Base-by-base conservation (phyloP, 495 filamentous ascomycete species). In the Recurvomyces mirabilis region DNA sequence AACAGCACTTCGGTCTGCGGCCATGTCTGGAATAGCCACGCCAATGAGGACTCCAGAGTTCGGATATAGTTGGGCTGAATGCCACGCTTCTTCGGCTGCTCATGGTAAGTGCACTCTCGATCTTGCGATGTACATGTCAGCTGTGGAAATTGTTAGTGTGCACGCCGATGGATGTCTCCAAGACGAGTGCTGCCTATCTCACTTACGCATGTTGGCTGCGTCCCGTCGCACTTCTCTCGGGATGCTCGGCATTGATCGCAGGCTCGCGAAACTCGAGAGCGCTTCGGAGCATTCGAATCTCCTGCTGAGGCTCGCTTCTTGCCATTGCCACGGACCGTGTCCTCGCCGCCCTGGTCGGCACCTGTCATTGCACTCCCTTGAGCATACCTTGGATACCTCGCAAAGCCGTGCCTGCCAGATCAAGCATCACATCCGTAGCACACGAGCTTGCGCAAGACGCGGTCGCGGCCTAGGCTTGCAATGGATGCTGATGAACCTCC, bases 41-140 rank as follows among this genome's bases (percentile, higher is more conserved):
- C 69, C 5, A 71, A 39, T 0, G 63, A 57, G 35, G 62, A 62
- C 55, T 83, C 79, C 17, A 83, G 59, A 4, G 71, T 70, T 26
- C 74, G 65, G 1, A 81, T 76, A 55, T 80, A 81, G 30, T 78
- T 78, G 25, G 74, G 70, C 31, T 74, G 74, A 18, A 81, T 65
- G 0, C 79, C 82, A 34, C 82, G 72, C 58, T 85, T 87, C 61
- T 81, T 84, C 20, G 81, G 74, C 47, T 72, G 74, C 18, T 75
- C 69, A 41, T 79, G 71, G 60, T 84, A 87, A 4, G 78, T 76
- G 56, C 82, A 87, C 39, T 65, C 49, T 11, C 78, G 65, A 13
- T 65, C 70, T 35, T 78, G 69, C 5, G 72, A 68, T 17, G 67
- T 65, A 60, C 80, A 86, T 3, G 77, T 79, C 20, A 68, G 72